These are phyloP conservation scores for Microbotryum silenes-acaulis DNA, from an alignment of 1,284 basidiomycete species.

Conservation along the genomic window DNA sequence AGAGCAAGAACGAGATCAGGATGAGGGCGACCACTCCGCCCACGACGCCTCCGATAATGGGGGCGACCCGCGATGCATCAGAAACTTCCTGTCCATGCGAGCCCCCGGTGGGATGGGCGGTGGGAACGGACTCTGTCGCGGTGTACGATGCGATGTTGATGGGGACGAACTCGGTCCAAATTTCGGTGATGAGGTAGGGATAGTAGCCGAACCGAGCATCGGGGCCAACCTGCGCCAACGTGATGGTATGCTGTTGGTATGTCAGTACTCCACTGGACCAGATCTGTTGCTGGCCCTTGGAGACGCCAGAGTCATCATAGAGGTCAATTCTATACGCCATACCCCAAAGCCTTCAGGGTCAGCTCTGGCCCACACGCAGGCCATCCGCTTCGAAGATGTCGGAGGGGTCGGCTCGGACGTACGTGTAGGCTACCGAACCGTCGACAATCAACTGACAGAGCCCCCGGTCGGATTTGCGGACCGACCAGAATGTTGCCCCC, in stretches of 20 bases:
- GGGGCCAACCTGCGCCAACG: constrained; percentile 16
- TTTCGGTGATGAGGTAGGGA: constrained; percentile 26
- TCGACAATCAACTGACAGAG: constrained; percentile 22
- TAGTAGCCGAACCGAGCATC: constrained; percentile 30
- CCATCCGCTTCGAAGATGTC: no score
- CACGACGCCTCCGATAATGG: constrained; percentile 27
- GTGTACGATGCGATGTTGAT: constrained; percentile 20
- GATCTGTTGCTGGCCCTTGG: constrained; percentile 9
- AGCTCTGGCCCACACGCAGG: neutral
- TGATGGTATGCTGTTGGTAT: constrained; percentile 24
- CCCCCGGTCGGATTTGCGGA: constrained; percentile 23
- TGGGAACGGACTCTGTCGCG: constrained; percentile 9
- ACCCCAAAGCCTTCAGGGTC: neutral
- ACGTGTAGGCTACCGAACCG: constrained; percentile 8
- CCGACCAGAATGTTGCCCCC: constrained; percentile 12
- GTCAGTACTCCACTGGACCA: constrained; percentile 19
- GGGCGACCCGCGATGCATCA: constrained; percentile 3
- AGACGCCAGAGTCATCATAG: constrained; percentile 22
- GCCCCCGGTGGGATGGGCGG: neutral
- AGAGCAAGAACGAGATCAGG: constrained; percentile 25
- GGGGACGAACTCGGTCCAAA: constrained; percentile 23
- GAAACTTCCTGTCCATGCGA: neutral
- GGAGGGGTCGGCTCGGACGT: no score
- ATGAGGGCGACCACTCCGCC: constrained; percentile 22
- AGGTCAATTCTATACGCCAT: constrained; percentile 15